Evolutionary conservation across 768 basidiomycete species (phyloP).

Genomic region (Nevesoporus exiguus): DNA sequence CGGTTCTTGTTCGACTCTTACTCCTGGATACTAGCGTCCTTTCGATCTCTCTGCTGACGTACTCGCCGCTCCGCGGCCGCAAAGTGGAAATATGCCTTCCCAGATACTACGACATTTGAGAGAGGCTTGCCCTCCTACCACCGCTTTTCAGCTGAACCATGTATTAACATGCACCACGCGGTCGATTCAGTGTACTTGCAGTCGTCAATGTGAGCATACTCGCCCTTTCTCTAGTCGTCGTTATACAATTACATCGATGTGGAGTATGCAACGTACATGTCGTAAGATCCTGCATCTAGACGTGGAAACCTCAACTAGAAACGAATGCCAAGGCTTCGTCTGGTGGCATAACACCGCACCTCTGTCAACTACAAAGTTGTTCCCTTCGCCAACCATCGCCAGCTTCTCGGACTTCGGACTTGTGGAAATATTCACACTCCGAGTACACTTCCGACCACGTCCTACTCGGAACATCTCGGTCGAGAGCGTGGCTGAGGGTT

Average conservation of each 20-base stretch:
- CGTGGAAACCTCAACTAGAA: too few species aligned
- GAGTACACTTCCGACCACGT: too few species aligned
- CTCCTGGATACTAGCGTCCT: not conserved
- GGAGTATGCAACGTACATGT: not conserved
- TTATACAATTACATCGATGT: not conserved
- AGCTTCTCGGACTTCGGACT: not conserved
- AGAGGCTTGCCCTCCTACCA: not conserved
- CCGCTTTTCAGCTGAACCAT: too few species aligned
- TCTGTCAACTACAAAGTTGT: not conserved
- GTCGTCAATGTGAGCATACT: too few species aligned
- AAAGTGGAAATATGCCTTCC: not conserved
- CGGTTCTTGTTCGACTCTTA: not conserved
- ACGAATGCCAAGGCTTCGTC: too few species aligned
- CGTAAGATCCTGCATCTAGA: not conserved
- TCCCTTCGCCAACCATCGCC: too few species aligned
- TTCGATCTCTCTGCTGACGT: not conserved
- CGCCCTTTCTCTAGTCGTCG: not conserved
- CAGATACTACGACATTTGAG: not conserved
- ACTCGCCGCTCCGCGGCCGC: not conserved
- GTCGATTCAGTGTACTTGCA: too few species aligned
- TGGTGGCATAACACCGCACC: too few species aligned
- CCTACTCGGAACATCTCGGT: not conserved
- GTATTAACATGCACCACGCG: too few species aligned
- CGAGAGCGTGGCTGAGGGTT: not conserved
- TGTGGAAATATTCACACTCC: not conserved